Conservation (phyloP, 1,284 basidiomycete species). For the Marasmius oreades region DNA sequence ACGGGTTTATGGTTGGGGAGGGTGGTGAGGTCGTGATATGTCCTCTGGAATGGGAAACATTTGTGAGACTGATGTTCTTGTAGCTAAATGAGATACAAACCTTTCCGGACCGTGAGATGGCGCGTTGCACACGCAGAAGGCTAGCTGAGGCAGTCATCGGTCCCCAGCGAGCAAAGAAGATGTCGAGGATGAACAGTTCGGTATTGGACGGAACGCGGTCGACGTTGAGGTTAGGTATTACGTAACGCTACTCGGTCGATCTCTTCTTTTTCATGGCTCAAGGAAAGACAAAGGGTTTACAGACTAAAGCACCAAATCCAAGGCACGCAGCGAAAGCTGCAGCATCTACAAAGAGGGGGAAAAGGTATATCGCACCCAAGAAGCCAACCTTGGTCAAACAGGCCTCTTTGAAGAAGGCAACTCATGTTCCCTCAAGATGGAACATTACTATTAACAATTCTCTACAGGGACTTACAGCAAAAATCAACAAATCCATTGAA, state of each 20-base stretch:
- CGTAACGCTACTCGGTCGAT: neutral
- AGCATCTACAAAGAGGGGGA: constrained; percentile 69
- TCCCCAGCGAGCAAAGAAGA: constrained; percentile 8
- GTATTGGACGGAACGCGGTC: neutral
- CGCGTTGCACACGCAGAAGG: constrained; percentile 50
- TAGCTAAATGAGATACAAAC: constrained; percentile 23
- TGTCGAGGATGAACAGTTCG: constrained; percentile 32
- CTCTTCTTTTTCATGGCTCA: constrained; percentile 35
- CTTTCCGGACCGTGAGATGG: constrained; percentile 38
- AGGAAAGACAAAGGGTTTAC: constrained; percentile 69
- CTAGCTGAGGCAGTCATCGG: constrained; percentile 45
- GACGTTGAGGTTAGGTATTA: neutral
- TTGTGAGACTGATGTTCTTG: constrained; percentile 3
- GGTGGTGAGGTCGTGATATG: constrained; percentile 66
- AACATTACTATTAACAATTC: neutral
- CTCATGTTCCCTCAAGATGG: neutral
- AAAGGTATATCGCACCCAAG: constrained; percentile 68
- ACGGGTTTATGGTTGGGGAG: constrained; percentile 62
- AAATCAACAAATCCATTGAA: constrained; percentile 88
- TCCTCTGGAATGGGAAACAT: constrained; percentile 45
- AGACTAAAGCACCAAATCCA: constrained; percentile 45
- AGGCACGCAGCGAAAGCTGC: constrained; percentile 61
- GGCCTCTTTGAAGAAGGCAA: constrained; percentile 65
- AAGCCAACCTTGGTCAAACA: constrained; percentile 65
- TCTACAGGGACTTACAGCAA: constrained; percentile 72